Conservation (phyloP, 1,139 yeast species). For the Pichia terricola region DNA sequence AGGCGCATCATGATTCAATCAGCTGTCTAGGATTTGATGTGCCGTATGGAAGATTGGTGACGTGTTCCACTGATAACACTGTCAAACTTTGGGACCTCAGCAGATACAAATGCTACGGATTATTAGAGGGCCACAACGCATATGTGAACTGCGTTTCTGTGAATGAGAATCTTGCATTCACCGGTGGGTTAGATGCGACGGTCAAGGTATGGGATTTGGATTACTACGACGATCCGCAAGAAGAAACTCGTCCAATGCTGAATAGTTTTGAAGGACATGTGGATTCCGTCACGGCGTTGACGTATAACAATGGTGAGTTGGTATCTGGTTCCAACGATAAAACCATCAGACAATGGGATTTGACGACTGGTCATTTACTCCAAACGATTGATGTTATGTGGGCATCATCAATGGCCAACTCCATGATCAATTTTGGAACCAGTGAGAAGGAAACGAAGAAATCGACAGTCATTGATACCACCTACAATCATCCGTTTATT, state of each 20-base stretch:
- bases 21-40: constrained; percentile 54
- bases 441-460: not conserved
- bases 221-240: constrained; percentile 9
- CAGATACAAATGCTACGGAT: constrained; percentile 39
- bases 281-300: constrained; percentile 53
- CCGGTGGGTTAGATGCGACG: constrained; percentile 58
- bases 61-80: constrained; percentile 73
- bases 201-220: constrained; percentile 49
- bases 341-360: constrained; percentile 75
- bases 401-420: constrained; percentile 34
- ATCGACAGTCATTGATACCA: constrained; percentile 3
- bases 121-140: constrained; percentile 46
- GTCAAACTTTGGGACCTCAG: constrained; percentile 79
- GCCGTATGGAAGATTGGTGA: constrained; percentile 65
- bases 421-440: constrained; percentile 9
- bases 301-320: constrained; percentile 38
- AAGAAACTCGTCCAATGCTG: constrained; percentile 23
- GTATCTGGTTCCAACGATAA: constrained; percentile 72
- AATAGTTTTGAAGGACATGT: constrained; percentile 52
- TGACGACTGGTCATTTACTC: constrained; percentile 50
- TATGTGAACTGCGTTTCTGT: constrained; percentile 50
- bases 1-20: constrained; percentile 45
- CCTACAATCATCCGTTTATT: constrained; percentile 31
- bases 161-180: constrained; percentile 41
- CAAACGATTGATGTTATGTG: constrained; percentile 54